Evolutionary conservation across 176 grass and related monocot genomes (phyloP).

Genomic region (Urochloa ruziziensis): DNA sequence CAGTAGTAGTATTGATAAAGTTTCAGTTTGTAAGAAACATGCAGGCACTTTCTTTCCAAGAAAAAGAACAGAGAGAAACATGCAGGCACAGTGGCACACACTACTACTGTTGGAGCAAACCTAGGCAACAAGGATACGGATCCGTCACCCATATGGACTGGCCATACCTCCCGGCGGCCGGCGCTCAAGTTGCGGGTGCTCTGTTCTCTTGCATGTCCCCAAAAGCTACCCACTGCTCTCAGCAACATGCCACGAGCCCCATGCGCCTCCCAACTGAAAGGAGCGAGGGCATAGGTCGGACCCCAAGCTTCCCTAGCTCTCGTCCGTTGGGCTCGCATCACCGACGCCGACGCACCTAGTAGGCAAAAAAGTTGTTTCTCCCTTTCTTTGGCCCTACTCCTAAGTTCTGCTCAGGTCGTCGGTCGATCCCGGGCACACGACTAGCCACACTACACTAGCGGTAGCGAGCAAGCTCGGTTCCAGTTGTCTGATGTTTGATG

Average conservation of each 20-base stretch:
- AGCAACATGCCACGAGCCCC: too few species aligned
- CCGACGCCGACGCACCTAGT: too few species aligned
- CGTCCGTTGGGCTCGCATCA: too few species aligned
- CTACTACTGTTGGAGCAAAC: conserved; percentile 7
- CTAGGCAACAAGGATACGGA: neutral
- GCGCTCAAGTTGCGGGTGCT: conserved; percentile 1
- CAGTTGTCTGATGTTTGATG: neutral
- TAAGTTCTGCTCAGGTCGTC: conserved; percentile 13
- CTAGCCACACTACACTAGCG: too few species aligned
- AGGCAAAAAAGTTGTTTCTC: too few species aligned
- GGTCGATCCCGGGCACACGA: neutral
- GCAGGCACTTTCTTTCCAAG: neutral
- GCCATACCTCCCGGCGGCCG: neutral
- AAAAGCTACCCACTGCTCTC: neutral
- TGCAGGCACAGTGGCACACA: too few species aligned
- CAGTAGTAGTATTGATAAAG: neutral
- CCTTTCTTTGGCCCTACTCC: conserved; percentile 16
- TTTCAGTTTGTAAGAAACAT: neutral
- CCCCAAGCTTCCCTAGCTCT: too few species aligned
- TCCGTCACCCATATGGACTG: neutral
- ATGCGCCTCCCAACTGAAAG: too few species aligned
- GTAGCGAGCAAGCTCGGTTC: neutral
- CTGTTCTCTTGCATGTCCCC: neutral
- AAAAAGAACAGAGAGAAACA: too few species aligned
- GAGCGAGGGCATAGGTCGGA: too few species aligned